Evolutionary conservation across 2,329 filamentous ascomycete genomes (phyloP).

Genomic region (Xylaria hypoxylon): DNA sequence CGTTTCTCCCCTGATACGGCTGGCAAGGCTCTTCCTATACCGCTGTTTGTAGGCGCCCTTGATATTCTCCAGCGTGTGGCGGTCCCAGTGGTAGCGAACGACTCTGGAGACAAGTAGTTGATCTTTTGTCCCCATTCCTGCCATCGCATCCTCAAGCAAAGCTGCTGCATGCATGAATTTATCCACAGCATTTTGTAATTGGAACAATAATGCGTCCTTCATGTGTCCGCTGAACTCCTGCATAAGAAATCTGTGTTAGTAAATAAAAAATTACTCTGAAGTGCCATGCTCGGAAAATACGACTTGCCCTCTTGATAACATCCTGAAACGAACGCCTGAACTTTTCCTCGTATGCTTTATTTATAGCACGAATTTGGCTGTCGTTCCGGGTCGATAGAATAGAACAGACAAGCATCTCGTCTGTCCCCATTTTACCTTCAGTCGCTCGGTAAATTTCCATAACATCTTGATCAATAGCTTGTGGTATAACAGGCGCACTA

Average conservation of each 20-base stretch:
- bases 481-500: constrained; percentile 75
- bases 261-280: not conserved
- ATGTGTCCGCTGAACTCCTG: constrained; percentile 92
- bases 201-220: constrained; percentile 83
- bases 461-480: constrained; percentile 80
- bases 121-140: constrained; percentile 88
- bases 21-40: constrained; percentile 74
- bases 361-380: constrained; percentile 85
- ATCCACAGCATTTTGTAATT: constrained; percentile 81
- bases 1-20: constrained; percentile 83
- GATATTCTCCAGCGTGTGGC: constrained; percentile 77
- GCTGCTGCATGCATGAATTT: constrained; percentile 86
- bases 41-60: constrained; percentile 80
- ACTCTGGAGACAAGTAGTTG: constrained; percentile 80
- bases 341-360: constrained; percentile 77
- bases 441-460: constrained; percentile 81
- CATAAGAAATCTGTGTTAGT: constrained; percentile 15
- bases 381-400: constrained; percentile 82
- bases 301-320: constrained; percentile 74
- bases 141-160: constrained; percentile 88
- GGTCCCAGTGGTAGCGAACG: constrained; percentile 86
- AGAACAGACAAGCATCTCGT: constrained; percentile 81
- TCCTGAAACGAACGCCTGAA: constrained; percentile 78
- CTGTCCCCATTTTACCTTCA: constrained; percentile 77
- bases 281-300: constrained; percentile 39